These are phyloP conservation scores for Isatis lusitanica DNA, from an alignment of 441 rosid species.

Conservation along the genomic window DNA sequence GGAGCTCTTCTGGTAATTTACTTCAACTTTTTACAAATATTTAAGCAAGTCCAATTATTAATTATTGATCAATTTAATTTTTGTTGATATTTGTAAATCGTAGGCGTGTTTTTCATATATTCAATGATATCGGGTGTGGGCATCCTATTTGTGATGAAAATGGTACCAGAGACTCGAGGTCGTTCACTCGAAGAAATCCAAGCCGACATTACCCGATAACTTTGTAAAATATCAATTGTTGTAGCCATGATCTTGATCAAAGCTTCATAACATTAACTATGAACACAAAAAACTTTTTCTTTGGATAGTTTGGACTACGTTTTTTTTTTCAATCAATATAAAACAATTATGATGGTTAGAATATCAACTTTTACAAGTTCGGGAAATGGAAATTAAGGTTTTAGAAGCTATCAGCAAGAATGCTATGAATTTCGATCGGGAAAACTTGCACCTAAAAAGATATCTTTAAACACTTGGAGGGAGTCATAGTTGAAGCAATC, in stretches of 20 bases:
- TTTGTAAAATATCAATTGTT: background rate
- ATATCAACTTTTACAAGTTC: background rate
- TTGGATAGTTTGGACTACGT: background rate
- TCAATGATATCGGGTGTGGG: slow-evolving; percentile 38
- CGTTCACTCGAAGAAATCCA: slow-evolving; percentile 43
- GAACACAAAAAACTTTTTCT: background rate
- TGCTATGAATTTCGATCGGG: no score
- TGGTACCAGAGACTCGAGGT: slow-evolving; percentile 73
- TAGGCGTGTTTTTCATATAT: slow-evolving; percentile 54
- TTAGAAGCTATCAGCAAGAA: no score
- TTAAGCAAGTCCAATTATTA: background rate
- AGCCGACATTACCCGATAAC: slow-evolving; percentile 21
- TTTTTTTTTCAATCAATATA: background rate
- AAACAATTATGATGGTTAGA: background rate
- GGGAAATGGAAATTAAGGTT: background rate
- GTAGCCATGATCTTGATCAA: background rate
- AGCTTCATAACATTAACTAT: background rate
- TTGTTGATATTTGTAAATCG: background rate
- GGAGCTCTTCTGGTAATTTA: slow-evolving; percentile 56
- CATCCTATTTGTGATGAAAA: slow-evolving; percentile 42
- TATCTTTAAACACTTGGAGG: no score
- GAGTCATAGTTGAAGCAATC: no score
- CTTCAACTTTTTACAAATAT: background rate
- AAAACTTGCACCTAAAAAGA: no score
- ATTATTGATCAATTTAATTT: background rate